Conservation (phyloP, 192 early-diverging fungal genomes). For the Mortierella alpina region DNA sequence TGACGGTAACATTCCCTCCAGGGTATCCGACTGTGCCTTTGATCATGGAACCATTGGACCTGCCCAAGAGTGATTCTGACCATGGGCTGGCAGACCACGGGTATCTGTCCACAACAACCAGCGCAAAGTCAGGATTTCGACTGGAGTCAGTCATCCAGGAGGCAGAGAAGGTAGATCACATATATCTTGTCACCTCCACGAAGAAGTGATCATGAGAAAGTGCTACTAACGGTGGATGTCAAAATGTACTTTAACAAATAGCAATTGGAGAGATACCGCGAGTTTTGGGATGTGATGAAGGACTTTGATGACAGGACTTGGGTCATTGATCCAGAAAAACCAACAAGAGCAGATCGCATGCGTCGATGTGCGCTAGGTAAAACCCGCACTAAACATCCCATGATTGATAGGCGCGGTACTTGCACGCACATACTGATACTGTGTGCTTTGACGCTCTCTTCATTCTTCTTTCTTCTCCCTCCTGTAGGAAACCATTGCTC, state of each 20-base stretch:
- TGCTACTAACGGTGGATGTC: background rate
- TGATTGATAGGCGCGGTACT: no score
- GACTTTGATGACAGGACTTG: slow-evolving; percentile 50
- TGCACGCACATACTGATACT: background rate
- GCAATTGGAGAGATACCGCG: slow-evolving; percentile 28
- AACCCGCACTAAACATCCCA: background rate
- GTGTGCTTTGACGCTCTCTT: background rate
- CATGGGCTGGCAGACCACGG: background rate
- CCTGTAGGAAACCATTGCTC: slow-evolving; percentile 44
- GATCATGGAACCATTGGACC: slow-evolving; percentile 22
- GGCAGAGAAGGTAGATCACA: slow-evolving; percentile 20
- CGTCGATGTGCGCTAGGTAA: slow-evolving; percentile 52
- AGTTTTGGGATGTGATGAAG: slow-evolving; percentile 54
- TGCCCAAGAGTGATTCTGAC: slow-evolving; percentile 16
- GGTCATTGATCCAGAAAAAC: slow-evolving; percentile 53
- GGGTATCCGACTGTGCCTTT: slow-evolving; percentile 31
- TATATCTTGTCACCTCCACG: background rate
- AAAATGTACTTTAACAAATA: background rate
- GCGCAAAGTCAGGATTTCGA: background rate
- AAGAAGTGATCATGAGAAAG: background rate
- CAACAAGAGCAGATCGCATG: slow-evolving; percentile 40
- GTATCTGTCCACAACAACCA: no score
- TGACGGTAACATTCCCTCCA: slow-evolving; percentile 25
- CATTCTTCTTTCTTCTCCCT: background rate
- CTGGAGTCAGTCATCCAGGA: slow-evolving; percentile 4